These are phyloP conservation scores for Aspergillus sp. DNA, from an alignment of 2,329 filamentous ascomycete genomes.

Conservation along the genomic window DNA sequence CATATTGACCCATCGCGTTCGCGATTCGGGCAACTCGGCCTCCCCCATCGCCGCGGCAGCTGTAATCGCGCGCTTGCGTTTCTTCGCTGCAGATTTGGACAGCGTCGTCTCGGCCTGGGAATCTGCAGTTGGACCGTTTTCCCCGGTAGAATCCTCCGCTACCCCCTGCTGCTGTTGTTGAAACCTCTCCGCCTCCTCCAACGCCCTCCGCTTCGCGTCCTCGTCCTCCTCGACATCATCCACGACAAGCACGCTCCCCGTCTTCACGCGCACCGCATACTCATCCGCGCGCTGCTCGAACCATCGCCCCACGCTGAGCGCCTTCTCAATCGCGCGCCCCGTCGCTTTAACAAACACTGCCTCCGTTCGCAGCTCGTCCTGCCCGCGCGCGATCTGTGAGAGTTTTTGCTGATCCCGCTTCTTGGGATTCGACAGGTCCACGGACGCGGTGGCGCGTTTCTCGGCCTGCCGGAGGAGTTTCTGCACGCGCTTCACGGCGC, in stretches of 20 bases:
- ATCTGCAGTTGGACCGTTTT: constrained; percentile 15
- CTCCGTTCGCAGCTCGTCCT: constrained; percentile 41
- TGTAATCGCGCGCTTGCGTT: constrained; percentile 25
- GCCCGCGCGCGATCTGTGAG: constrained; percentile 28
- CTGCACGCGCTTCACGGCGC: constrained; percentile 58
- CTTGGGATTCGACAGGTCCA: constrained; percentile 33
- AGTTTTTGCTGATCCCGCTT: constrained; percentile 30
- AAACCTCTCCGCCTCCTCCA: constrained; percentile 23
- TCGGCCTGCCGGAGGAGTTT: constrained; percentile 53
- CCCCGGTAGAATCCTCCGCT: constrained; percentile 9
- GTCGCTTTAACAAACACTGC: constrained; percentile 59
- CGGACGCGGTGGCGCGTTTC: constrained; percentile 48
- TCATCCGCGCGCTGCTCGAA: constrained; percentile 52
- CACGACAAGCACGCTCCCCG: constrained; percentile 56
- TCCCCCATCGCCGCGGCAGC: constrained; percentile 27
- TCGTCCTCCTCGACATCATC: constrained; percentile 56
- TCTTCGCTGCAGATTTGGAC: constrained; percentile 24
- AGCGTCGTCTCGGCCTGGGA: background rate
- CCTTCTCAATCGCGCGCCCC: constrained; percentile 58
- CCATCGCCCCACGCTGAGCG: constrained; percentile 53
- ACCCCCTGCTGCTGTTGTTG: constrained; percentile 14
- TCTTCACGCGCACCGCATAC: constrained; percentile 52
- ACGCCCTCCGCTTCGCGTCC: constrained; percentile 23
- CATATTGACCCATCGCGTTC: constrained; percentile 47
- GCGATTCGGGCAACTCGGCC: constrained; percentile 41